Conservation (phyloP, 2,329 filamentous ascomycete species). For the Epichloe glyceriae region DNA sequence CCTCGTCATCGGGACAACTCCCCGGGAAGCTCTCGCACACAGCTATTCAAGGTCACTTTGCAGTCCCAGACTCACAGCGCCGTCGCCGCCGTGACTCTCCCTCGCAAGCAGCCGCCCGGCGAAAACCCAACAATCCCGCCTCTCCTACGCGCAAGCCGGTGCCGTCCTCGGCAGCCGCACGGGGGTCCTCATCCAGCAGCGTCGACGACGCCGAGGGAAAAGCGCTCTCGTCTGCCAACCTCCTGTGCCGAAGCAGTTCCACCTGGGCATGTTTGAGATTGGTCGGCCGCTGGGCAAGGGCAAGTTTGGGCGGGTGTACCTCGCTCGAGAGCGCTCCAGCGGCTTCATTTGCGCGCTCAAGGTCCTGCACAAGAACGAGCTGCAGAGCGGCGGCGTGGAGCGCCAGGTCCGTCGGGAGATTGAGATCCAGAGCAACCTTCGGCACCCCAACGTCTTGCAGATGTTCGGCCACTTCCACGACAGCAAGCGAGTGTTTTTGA, state of each 20-base stretch:
- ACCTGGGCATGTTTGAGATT: slow-evolving; percentile 58
- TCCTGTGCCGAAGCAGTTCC: slow-evolving; percentile 5
- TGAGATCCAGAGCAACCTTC: slow-evolving; percentile 59
- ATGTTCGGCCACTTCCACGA: slow-evolving; percentile 63
- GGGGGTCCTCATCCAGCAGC: slow-evolving; percentile 36
- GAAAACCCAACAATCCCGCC: slow-evolving; percentile 30
- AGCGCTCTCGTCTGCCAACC: slow-evolving; percentile 1
- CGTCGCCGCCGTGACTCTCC: slow-evolving; percentile 54
- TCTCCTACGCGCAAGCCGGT: slow-evolving; percentile 41
- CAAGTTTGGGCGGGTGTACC: slow-evolving; percentile 61
- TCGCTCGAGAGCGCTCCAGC: slow-evolving; percentile 51
- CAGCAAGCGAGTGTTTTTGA: slow-evolving; percentile 57
- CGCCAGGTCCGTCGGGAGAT: slow-evolving; percentile 61
- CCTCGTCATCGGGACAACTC: slow-evolving; percentile 26
- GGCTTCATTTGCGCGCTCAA: slow-evolving; percentile 62
- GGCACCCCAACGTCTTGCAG: slow-evolving; percentile 51
- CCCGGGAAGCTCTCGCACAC: slow-evolving; percentile 52
- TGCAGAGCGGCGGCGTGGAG: slow-evolving; percentile 54
- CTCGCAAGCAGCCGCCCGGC: slow-evolving; percentile 51
- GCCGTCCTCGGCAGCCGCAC: slow-evolving; percentile 17
- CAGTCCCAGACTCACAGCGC: slow-evolving; percentile 63
- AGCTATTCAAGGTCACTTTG: slow-evolving; percentile 74
- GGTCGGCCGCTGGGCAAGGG: slow-evolving; percentile 61
- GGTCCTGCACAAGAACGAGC: slow-evolving; percentile 56
- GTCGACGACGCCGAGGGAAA: slow-evolving; percentile 25